A percentile compares a stretch with the other conserved stretches of the same genome.
phyloP scores from a whole-genome alignment of 2,329 filamentous ascomycete species.

The Bipolaris cookei region DNA sequence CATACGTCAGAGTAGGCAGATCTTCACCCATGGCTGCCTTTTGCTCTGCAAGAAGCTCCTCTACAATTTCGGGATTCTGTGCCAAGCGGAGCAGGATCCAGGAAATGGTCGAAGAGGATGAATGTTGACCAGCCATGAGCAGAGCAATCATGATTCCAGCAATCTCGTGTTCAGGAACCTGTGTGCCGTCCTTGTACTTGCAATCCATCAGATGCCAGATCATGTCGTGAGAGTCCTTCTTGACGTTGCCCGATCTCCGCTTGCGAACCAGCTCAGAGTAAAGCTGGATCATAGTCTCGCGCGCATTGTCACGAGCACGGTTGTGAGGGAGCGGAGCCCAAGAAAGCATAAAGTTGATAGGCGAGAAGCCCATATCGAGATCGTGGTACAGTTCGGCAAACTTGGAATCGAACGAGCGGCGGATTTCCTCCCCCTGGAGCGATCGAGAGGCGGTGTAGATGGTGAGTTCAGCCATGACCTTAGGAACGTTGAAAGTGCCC shows the following conservation, averaged over 20 bases:
- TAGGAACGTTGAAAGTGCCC: slow-evolving; percentile 74
- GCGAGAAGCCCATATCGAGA: slow-evolving; percentile 86
- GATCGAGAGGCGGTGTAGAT: slow-evolving; percentile 89
- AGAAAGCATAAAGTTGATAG: slow-evolving; percentile 88
- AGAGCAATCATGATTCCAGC: slow-evolving; percentile 95
- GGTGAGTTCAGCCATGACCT: slow-evolving; percentile 82
- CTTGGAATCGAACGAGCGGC: slow-evolving; percentile 77
- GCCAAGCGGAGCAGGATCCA: slow-evolving; percentile 87
- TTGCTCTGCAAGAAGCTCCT: slow-evolving; percentile 86
- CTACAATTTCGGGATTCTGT: slow-evolving; percentile 74
- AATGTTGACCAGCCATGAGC: slow-evolving; percentile 91
- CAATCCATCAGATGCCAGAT: slow-evolving; percentile 90
- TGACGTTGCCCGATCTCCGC: slow-evolving; percentile 63
- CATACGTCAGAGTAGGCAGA: slow-evolving; percentile 76
- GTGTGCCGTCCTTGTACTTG: slow-evolving; percentile 80
- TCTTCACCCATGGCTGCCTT: slow-evolving; percentile 73
- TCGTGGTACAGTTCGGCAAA: slow-evolving; percentile 87
- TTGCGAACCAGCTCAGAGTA: slow-evolving; percentile 83
- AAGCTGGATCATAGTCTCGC: slow-evolving; percentile 78
- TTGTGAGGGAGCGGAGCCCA: slow-evolving; percentile 92
- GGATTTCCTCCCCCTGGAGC: slow-evolving; percentile 83
- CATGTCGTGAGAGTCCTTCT: slow-evolving; percentile 70
- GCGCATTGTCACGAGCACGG: slow-evolving; percentile 77
- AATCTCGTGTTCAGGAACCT: slow-evolving; percentile 81
- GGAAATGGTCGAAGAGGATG: slow-evolving; percentile 79